A percentile compares a stretch with the other conserved stretches of the same genome.
phyloP scores from a whole-genome alignment of 2,329 filamentous ascomycete genomes.

The Xenoacremonium recifei region DNA sequence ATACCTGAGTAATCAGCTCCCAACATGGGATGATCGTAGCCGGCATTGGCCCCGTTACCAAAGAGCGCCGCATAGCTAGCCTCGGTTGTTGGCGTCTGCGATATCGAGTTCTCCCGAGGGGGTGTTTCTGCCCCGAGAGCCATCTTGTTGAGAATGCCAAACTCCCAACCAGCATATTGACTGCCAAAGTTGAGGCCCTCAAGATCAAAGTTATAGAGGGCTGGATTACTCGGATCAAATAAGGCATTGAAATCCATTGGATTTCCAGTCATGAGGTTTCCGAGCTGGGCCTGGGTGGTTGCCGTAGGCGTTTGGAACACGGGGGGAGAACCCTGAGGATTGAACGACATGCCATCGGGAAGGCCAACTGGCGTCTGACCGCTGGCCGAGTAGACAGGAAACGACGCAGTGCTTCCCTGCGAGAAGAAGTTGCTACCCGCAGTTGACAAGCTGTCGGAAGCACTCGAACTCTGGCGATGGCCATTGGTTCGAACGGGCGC shows the following conservation, averaged over 20 bases:
- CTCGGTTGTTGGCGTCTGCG: conserved; percentile 36
- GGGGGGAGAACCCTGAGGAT: conserved; percentile 69
- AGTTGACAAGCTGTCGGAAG: conserved; percentile 45
- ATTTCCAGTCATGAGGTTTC: conserved; percentile 50
- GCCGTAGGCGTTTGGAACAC: conserved; percentile 60
- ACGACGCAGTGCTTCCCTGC: conserved; percentile 45
- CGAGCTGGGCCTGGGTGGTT: conserved; percentile 46
- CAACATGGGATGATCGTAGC: conserved; percentile 50
- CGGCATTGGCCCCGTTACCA: conserved; percentile 48
- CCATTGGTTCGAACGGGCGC: conserved; percentile 45
- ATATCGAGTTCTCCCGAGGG: conserved; percentile 61
- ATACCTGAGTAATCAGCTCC: conserved; percentile 53
- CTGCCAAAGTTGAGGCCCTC: conserved; percentile 88
- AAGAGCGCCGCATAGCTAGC: conserved; percentile 47
- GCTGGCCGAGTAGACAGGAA: conserved; percentile 49
- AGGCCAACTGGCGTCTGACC: conserved; percentile 46
- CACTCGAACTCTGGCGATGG: conserved; percentile 47
- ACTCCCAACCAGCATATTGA: conserved; percentile 92
- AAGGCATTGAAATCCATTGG: conserved; percentile 57
- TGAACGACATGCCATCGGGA: conserved; percentile 54
- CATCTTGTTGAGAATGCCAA: conserved; percentile 96
- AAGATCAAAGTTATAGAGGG: conserved; percentile 93
- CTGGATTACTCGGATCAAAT: conserved; percentile 89
- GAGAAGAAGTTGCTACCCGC: conserved; percentile 47
- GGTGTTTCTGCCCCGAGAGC: conserved; percentile 72